Evolutionary conservation across 306 rosid species (phyloP), one percentile per base, ranked within the genome.

Genomic region (Fragaria ananassa): DNA sequence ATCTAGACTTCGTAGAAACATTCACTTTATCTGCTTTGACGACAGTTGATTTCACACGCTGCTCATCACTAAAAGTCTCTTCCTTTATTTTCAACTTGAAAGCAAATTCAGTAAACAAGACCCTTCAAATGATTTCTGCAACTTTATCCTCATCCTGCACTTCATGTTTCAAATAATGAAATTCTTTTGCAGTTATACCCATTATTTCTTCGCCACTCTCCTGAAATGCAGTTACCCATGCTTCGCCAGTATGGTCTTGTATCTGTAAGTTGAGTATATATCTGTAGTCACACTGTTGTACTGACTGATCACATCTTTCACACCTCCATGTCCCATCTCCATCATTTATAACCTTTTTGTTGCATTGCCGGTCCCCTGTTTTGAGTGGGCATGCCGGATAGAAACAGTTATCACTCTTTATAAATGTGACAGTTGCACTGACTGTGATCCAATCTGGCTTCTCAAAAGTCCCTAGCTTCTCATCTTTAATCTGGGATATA

Each of bases 251-350:
- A 79, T 92, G 92, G 78, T 95, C 97, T 82, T 89, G 92, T 81
- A 92, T 84, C 85, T 90, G 93, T 12, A 92, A 70, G 82, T 91
- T 90, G 78, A 95, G 88, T 75, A 92, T 75, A 74, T 95, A 95
- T 81, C 97, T 93, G 78, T 81, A 95, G 68, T 95, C 97, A 83
- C 97, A 90, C 44, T 82, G 83, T 10, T 88, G 90, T 54, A 92
- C 2, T 3, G 86, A 76, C 77, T 86, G 85, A 62, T 87, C 89
- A 70, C 99, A 95, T 82, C 89, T 86, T 12, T 95, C 99, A 71
- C 99, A 90, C 76, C 85, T 85, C 97, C 97, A 95, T 87, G 80
- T 89, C 70, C 97, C 97, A 79, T 95, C 99, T 73, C 93, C 99
- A 76, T 90, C 83, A 79, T 92, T 87, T 62, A 85, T 76, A 71